Evolutionary conservation across 257 asterid species (phyloP).

Genomic region (Solanum paucissectum): DNA sequence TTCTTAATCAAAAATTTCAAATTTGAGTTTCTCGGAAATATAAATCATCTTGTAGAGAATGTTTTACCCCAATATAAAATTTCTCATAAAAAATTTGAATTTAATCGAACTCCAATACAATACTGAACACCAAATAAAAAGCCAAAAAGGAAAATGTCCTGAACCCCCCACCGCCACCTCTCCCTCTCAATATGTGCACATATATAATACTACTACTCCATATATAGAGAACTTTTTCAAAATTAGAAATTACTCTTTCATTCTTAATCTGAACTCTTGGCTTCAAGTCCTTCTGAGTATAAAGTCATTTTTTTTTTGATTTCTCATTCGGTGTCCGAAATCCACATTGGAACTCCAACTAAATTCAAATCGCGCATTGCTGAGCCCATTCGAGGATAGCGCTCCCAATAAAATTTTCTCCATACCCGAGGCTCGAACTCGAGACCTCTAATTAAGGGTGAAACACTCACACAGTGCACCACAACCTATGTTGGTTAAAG

Average conservation of each 20-base stretch:
- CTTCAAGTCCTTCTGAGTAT: no score
- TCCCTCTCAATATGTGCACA: neutral
- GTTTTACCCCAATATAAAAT: no score
- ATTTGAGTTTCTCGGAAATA: accelerated
- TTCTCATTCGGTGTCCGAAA: no score
- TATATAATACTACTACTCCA: neutral
- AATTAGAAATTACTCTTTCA: no score
- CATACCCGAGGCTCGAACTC: no score
- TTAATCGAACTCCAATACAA: accelerated
- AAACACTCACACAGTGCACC: no score
- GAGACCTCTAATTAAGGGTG: no score
- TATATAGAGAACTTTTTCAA: neutral
- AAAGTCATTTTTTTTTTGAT: no score
- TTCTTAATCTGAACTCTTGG: no score
- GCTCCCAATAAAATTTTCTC: no score
- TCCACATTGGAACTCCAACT: accelerated
- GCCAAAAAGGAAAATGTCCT: neutral
- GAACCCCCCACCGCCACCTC: neutral
- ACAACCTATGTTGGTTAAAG: no score
- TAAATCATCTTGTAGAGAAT: accelerated
- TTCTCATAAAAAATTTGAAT: accelerated
- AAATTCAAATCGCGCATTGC: accelerated
- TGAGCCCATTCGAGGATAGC: accelerated
- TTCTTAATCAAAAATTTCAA: no score
- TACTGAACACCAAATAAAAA: neutral